Base-by-base conservation (phyloP, 306 rosid genomes). In the Trifolium repens region DNA sequence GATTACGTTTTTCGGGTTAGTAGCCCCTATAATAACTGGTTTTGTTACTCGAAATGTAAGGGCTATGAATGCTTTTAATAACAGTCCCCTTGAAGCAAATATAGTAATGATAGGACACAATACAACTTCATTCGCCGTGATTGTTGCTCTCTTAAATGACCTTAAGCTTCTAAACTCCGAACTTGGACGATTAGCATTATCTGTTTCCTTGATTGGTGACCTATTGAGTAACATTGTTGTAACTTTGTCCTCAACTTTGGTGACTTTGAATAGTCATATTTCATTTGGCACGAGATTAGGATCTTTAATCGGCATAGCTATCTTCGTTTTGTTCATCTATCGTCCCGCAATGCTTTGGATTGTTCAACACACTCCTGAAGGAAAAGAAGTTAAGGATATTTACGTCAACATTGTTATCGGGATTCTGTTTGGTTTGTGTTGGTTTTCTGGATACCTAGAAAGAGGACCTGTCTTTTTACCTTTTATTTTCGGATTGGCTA, bases 401-500 rank as follows among this genome's bases (percentile, higher is more conserved):
- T 85, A 73, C 39, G 34, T 81, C 9, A 47, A 43, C 27, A 9
- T 53, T 44, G 50, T 81, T 54, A 7, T 85, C 40, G 61, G 79
- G 4, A 12, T 65, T 40, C 47, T 90, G 35, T 67, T 87, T 13
- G n/a, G 17, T 2, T 46, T 87, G 11, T 78, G 74, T 3, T 9
- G 73, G 9, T 1, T 71, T 6, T 27, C 88, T 15, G 1, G 13
- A 43, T 3, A 8, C 11, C 5, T 77, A 30, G 44, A 1, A 2
- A 1, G 35, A 27, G 60, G 77, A 62, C 22, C 85, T 62, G 26
- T 30, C 40, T 6, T 71, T 78, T 26, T 30, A n/a, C 78, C 93
- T 39, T 73, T 79, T n/a, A 2, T 91, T 15, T 71, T 88, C n/a
- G 96, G 96, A n/a, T 69, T 91, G 78, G 81, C 82, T n/a, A 78